Evolutionary conservation across 2,329 filamentous ascomycete species (phyloP).

Genomic region (Anthostomella pinea): DNA sequence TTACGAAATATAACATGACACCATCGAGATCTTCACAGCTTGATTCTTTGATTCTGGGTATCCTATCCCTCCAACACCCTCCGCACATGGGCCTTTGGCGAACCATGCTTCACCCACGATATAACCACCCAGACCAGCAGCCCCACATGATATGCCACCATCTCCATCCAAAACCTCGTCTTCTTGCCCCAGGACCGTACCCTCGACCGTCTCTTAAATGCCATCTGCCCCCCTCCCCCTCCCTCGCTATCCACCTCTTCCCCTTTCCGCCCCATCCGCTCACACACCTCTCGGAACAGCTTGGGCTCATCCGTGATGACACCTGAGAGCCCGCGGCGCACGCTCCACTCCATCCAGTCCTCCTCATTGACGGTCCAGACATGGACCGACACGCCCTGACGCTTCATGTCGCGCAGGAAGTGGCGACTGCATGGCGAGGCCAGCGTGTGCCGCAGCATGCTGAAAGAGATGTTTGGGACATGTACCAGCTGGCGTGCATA

Average conservation of each 20-base stretch:
- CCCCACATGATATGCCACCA: not conserved
- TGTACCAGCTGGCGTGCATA: constrained; percentile 70
- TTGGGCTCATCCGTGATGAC: constrained; percentile 83
- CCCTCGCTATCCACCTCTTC: constrained; percentile 1
- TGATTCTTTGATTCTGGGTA: not conserved
- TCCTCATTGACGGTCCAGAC: constrained; percentile 86
- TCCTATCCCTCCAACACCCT: constrained; percentile 16
- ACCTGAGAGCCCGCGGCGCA: constrained; percentile 67
- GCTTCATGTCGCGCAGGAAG: constrained; percentile 63
- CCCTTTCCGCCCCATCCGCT: constrained; percentile 21
- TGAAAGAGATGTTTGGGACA: constrained; percentile 70
- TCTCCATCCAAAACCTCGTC: not conserved
- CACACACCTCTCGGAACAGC: constrained; percentile 60
- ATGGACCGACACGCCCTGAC: constrained; percentile 59
- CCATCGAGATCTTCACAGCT: not conserved
- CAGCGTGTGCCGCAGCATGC: constrained; percentile 68
- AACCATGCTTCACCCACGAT: constrained; percentile 16
- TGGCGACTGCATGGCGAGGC: constrained; percentile 63
- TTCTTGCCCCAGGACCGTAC: constrained; percentile 12
- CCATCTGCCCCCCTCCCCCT: constrained; percentile 1
- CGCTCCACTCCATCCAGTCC: constrained; percentile 77
- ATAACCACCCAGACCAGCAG: constrained; percentile 1
- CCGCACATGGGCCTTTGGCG: constrained; percentile 15
- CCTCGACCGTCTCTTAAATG: constrained; percentile 4
- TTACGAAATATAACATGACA: constrained; percentile 1